Base-by-base conservation (phyloP, 2,329 filamentous ascomycete species). In the Pseudophaeomoniella oleicola region DNA sequence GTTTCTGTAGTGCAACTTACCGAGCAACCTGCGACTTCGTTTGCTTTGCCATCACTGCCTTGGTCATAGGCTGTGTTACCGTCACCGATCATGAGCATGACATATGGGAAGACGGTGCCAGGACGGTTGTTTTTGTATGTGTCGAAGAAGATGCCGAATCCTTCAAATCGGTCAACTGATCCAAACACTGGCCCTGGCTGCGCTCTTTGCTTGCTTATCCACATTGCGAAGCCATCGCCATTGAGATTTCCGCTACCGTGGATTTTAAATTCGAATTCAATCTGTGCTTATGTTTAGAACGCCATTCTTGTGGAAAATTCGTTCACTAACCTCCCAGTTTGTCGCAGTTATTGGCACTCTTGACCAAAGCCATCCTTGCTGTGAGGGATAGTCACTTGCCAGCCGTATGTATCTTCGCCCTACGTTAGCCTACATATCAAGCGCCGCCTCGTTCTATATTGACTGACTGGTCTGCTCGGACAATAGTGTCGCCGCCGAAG, bases 81-180 rank as follows among this genome's bases (percentile, higher is more conserved):
- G 57, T 98, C 90, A 41, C 90, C 90, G 47, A 86, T 69, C 90
- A 96, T 96, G 44, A 87, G 88, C 87, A 96, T 94, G 51, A 98
- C 81, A 55, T 94, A 94, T 35, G 90, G 90, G 62, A 98, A 98
- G 33, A 94, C 82, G 30, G 85, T 81, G 31, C 90, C 90, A 1
- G 90, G 88, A 11, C 90, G 78, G 66, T 94, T 94, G 68, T 98
- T 98, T 76, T 98, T 98, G 71, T 98, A 98, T 32, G 90, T 98
- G 57, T 98, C 90, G 63, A 98, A 75, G 66, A 94, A 96, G 59
- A 98, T 72, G 37, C 86, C 90, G 33, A 98, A 71, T 3, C 90
- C 90, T 58, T 98, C 88, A 50, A 96, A 98, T 45, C 75, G 75
- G 62, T 98, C 88, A 18, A 71, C 68, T 47, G 78, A 79, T 35